Base-by-base conservation (phyloP, 306 rosid species). In the Rosa lucieae region DNA sequence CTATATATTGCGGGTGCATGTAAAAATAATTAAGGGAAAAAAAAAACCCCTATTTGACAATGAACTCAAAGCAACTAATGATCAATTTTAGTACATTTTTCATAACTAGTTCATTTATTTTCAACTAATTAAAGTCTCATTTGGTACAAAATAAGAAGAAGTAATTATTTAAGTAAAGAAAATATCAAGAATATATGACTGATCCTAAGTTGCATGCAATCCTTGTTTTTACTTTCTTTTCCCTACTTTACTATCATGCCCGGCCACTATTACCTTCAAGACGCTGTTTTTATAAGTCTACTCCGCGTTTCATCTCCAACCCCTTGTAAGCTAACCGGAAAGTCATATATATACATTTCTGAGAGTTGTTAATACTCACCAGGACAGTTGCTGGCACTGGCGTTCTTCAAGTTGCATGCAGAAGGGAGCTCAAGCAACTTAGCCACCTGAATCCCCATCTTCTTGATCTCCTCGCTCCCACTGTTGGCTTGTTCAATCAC, bases 351-450 rank as follows among this genome's bases (percentile, higher is more conserved):
- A 15, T 52, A 52, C 3, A 15, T 15, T 17, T 4, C 0, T 23
- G 39, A 61, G 39, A 58, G 32, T 14, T 62, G 18, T 10, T 59
- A 55, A 62, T 11, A 74, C 86, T 88, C 61, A 96, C 99, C 85
- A 2, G 99, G 99, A 74, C 99, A 96, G 17, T 89, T 37, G 21
- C 49, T 3, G 78, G 87, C 14, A 78, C 74, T 90, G 8, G 97
- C 89, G 80, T 89, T 88, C 62, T 89, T 83, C 23, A 96, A 75
- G 48, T 29, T 53, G 80, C 99, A 96, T 3, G 80, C 86, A 65
- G 92, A 39, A 72, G 98, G 98, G 4, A 96, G 96, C 77, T 89
- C 88, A 77, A 93, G 90, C 21, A 96, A 78, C 90, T 48, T 93
- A 2, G 62, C 63, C 56, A 93, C 92, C 61, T 85, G 89, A 75